phyloP scores from a whole-genome alignment of 768 basidiomycete species.

The Lentinus tigrinus region DNA sequence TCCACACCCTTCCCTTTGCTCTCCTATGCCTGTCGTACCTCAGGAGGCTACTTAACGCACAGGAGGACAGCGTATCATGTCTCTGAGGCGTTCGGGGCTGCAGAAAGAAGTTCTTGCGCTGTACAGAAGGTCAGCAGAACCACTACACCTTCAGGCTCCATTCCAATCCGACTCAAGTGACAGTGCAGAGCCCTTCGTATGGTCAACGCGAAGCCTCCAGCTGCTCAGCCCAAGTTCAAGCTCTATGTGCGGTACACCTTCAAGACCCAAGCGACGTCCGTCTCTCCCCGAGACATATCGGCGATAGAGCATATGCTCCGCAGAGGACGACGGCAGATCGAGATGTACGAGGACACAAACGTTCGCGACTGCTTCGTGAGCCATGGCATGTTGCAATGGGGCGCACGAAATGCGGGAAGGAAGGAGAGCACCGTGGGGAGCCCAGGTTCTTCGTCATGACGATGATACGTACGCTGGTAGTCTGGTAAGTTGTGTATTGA shows the following conservation, averaged over 20 bases:
- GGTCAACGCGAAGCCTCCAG: conserved; percentile 62
- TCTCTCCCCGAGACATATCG: conserved; percentile 65
- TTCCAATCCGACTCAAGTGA: background rate
- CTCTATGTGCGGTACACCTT: conserved; percentile 71
- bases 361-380: conserved; percentile 80
- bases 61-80: conserved; percentile 22
- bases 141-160: background rate
- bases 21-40: background rate
- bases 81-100: conserved; percentile 42
- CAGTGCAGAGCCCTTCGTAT: conserved; percentile 68
- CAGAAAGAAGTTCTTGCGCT: conserved; percentile 52
- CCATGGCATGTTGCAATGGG: conserved; percentile 69
- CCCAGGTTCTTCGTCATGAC: background rate
- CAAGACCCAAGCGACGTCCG: conserved; percentile 54
- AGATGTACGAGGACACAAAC: conserved; percentile 61
- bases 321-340: conserved; percentile 63
- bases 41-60: background rate
- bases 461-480: background rate
- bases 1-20: background rate
- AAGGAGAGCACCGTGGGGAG: background rate
- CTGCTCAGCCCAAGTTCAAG: conserved; percentile 61
- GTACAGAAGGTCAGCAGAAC: conserved; percentile 44
- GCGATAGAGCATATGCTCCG: conserved; percentile 78
- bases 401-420: conserved; percentile 29
- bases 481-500: background rate